Evolutionary conservation across 306 rosid species (phyloP), one percentile per base, ranked within the genome.

Genomic region (Corylus americana): DNA sequence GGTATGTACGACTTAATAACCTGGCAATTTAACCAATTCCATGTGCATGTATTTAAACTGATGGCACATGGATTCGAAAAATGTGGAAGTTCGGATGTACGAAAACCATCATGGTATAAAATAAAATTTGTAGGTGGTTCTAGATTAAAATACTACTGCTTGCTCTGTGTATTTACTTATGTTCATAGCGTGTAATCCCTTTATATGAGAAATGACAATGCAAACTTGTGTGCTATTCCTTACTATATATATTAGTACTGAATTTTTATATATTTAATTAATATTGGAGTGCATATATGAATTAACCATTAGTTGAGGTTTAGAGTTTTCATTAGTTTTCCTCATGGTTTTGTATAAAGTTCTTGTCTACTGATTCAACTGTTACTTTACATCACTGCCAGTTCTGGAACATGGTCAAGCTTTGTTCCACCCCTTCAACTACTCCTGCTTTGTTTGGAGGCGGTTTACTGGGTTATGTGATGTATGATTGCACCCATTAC

Each of bases 391-490:
- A 73, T 83, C 55, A 51, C 77, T 78, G 88, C 77, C 90, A 96
- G 99, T 83, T 96, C 79, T 96, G 92, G 92, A 89, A 86, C 88
- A 4, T 89, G 77, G 87, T 96, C 81, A 90, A 81, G 83, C 90
- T 93, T 75, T 0, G 90, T 3, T 73, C 91, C 49, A 83, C 98
- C 44, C 87, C 96, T 67, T 79, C 97, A 83, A 85, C 84, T 59
- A 70, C 97, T 53, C 97, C 99, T 75, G 99, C 95, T 59, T 70
- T 96, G 77, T 78, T 93, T 79, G 99, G 96, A 63, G 99, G 99
- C 3, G 94, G 96, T 73, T 85, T 96, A 64, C 82, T 96, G 90
- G 97, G 97, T 80, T 93, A 96, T 83, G 99, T 96, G 82, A 87
- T 93, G 53, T 96, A 96, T 82, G 99, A 96, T 80, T 87, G 90